Evolutionary conservation across 176 grass and related monocot species (phyloP).

Genomic region (Triticum monococcum): DNA sequence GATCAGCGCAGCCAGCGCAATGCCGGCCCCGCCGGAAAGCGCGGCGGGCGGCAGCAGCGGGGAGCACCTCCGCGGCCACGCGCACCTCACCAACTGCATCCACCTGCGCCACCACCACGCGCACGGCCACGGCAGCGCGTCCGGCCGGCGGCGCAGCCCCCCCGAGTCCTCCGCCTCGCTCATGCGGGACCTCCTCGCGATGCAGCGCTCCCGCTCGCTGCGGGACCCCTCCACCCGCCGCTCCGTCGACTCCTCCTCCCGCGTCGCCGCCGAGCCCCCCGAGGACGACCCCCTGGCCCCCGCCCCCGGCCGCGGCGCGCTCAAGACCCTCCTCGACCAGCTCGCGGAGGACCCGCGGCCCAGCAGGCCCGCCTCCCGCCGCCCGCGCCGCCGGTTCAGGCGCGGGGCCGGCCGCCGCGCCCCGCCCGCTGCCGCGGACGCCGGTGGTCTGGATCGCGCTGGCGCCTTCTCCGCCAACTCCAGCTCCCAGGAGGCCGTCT

Average conservation of each 20-base stretch:
- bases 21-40: constrained; percentile 24
- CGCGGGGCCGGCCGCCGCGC: constrained; percentile 26
- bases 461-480: constrained; percentile 46
- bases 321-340: constrained; percentile 75
- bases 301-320: constrained; percentile 18
- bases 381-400: constrained; percentile 47
- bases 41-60: constrained; percentile 24
- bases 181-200: constrained; percentile 73
- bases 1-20: constrained; percentile 26
- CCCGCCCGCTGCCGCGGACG: neutral
- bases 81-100: constrained; percentile 82
- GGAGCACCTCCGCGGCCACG: constrained; percentile 58
- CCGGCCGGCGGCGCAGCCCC: constrained; percentile 43
- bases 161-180: constrained; percentile 40
- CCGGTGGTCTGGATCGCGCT: constrained; percentile 26
- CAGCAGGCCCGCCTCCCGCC: constrained; percentile 16
- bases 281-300: constrained; percentile 29
- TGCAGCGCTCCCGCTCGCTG: constrained; percentile 77
- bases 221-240: constrained; percentile 81
- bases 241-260: constrained; percentile 63
- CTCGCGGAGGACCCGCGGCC: constrained; percentile 45
- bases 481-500: constrained; percentile 65
- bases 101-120: constrained; percentile 78
- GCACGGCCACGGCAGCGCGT: constrained; percentile 15
- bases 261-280: constrained; percentile 51